Evolutionary conservation across 768 basidiomycete species (phyloP), one percentile per base, ranked within the genome.

Genomic region (Xerocomus potaroensis): DNA sequence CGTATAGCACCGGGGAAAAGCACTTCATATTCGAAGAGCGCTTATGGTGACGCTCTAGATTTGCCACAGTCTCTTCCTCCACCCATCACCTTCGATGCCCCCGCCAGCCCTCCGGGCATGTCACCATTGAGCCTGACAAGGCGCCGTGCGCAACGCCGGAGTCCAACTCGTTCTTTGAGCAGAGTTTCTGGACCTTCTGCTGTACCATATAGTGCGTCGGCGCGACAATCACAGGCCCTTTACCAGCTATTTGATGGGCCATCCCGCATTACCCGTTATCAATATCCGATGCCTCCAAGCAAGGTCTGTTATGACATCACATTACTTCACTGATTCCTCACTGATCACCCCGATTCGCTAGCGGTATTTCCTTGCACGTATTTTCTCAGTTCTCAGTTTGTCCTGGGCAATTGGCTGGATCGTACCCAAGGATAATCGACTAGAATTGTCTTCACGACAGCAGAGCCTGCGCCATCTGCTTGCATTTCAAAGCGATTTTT

Each of bases 61-160:
- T 41, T 53, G 19, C 59, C 66, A 12, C 43, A 57, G 34, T 69
- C 68, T 16, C 68, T 77, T 24, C 75, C 77, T 32, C 59, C 73
- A 39, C 73, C 76, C 8, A 58, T 73, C 46, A 52, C 72, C 15
- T 76, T 76, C 47, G 77, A 78, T 43, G 78, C 77, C 3, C 78
- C 78, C 5, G 74, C 76, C 10, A 61, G 69, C 44, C 61, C 64
- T 41, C 61, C 58, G 31, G 60, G 57, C 21, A 56, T 52, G 50
- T 58, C 51, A 22, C 47, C 45, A 3, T 42, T 39, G 27, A 16
- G 53, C 36, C 48, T 57, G 24, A 29, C 43, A 43, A 42, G 38
- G 30, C 46, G 37, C n/a, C 54, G 50, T 38, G 32, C 49, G 36
- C 41, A 41, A 42, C 53, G 57, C 35, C 53, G 41, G 27, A 43